Evolutionary conservation across 2,329 filamentous ascomycete genomes (phyloP), one percentile per base, ranked within the genome.

Genomic region (Aspergillus fructus): DNA sequence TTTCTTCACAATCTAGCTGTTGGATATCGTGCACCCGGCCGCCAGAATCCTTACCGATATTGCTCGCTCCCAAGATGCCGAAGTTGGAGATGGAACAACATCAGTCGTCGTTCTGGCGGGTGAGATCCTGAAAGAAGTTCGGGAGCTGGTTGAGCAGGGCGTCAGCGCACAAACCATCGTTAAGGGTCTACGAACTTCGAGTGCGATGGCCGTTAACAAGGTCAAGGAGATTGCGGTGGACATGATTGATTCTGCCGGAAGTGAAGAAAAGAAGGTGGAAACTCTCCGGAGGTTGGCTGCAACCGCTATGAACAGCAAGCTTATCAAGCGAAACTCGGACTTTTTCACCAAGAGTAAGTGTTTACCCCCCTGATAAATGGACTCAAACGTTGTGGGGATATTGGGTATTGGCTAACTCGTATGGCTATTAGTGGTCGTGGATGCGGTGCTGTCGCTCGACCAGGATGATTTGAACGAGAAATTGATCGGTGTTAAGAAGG

Each of bases 271-370:
- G 79, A 89, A 89, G 78, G 86, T 90, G 67, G 93, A 97, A 68
- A 97, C 93, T 42, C 83, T 99, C 60, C 79, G 82, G 74, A 96
- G 96, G 79, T 82, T 99, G 67, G 94, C 94, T 30, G 91, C 85
- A 37, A 99, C 94, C 27, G 94, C 94, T 67, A 99, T 99, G 94
- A 97, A 93, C 76, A 97, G 93, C 85, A 99, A 99, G 83, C 83
- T 99, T 68, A 97, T 99, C 74, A 96, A 97, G 85, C 85, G 93
- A 71, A 97, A 99, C 80, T 90, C 94, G 33, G 86, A 86, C 3
- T 99, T 97, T 78, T 99, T 99, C 80, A 97, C 94, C 62, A 94
- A 96, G 83, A 96, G 91, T 96, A 80, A 65, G 59, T 55, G 11
- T 17, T n/a, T 41, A 33, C 33, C 19, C n/a, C 27, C n/a, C 4